Evolutionary conservation across 352 stramenopile species (phyloP), one percentile per base, ranked within the genome.

Genomic region (Phytophthora sojae): DNA sequence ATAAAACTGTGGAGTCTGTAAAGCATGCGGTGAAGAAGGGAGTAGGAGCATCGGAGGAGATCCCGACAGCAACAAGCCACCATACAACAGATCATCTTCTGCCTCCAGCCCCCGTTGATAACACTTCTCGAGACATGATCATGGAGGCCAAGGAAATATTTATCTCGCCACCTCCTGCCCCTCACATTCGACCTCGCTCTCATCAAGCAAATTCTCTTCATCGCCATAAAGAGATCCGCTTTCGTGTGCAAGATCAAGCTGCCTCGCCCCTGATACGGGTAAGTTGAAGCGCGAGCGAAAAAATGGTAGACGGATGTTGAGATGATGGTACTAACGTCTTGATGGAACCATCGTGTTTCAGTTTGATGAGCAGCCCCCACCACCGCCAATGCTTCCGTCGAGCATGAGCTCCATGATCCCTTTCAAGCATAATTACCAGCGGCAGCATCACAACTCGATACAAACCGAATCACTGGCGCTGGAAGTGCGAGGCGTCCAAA

Each of bases 401-500:
- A 58, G 37, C 21, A 64, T 19, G 15, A 6, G 39, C 9, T 21
- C 42, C 14, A 66, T 62, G 11, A 62, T 66, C 11, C 58, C 71
- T 29, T 71, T 56, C 14, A 76, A 64, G 7, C 59, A 73, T 12
- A 29, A 61, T 53, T 47, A 61, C 15, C 37, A 30, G 5, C 51
- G 67, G 1, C 57, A 44, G 12, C 12, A n/a, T 4, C 52, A 14
- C 52, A 45, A 30, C 21, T 50, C 29, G 23, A 25, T 29, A 8
- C 53, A 49, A 50, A 32, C 44, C 4, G 19, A 52, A 57, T 45
- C 39, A 17, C 14, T 39, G 26, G 23, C 21, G 17, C 57, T 77
- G 17, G 60, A 64, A 45, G 39, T 77, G 35, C 71, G 57, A 42
- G 71, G 71, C 4, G 25, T 71, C 56, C 65, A 57, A 6, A 57